phyloP scores from a whole-genome alignment of 1,284 basidiomycete genomes.

The Ceratobasidium sp. region DNA sequence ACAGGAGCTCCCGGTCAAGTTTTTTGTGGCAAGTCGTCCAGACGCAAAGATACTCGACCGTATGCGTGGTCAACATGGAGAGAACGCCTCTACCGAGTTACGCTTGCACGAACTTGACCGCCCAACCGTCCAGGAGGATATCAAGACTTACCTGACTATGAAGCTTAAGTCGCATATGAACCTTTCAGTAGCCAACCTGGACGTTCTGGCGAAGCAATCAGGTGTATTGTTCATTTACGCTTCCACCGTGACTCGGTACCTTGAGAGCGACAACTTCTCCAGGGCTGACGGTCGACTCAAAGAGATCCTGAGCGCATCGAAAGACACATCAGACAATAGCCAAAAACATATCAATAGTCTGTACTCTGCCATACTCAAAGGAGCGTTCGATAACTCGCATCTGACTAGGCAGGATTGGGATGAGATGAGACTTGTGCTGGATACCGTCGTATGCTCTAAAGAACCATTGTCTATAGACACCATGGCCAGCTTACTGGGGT shows the following conservation, averaged over 20 bases:
- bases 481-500: background rate
- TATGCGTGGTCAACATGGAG: background rate
- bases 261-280: background rate
- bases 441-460: no score
- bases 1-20: background rate
- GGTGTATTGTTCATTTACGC: conserved; percentile 25
- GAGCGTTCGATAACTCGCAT: background rate
- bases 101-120: conserved; percentile 17
- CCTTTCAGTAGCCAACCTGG: background rate
- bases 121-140: background rate
- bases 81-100: background rate
- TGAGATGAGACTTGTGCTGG: background rate
- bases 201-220: background rate
- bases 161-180: background rate
- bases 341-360: background rate
- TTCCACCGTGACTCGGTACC: background rate
- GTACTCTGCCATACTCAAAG: background rate
- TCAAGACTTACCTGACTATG: background rate
- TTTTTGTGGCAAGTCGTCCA: background rate
- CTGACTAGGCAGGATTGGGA: background rate
- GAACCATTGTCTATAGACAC: background rate
- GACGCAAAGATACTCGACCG: background rate
- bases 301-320: background rate
- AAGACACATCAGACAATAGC: background rate
- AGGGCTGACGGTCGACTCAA: background rate